phyloP scores from a whole-genome alignment of 805 yeast species.

The Groenewaldozyma salmanticensis region DNA sequence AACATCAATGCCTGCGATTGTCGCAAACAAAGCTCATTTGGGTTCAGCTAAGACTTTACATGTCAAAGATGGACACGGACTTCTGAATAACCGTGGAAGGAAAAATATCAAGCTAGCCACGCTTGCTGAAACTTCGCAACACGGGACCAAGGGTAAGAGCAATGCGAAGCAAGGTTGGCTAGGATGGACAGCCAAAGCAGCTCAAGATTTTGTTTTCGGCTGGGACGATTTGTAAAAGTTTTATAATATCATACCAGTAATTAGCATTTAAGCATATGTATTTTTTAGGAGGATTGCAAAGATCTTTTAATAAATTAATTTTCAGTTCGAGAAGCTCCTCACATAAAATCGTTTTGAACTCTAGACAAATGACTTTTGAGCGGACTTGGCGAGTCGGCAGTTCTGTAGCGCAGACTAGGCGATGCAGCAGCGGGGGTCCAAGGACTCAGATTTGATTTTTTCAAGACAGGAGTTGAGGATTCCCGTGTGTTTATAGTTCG shows the following conservation, averaged over 20 bases:
- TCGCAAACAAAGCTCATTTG: background rate
- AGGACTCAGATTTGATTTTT: slow-evolving; percentile 6
- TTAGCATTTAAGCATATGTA: background rate
- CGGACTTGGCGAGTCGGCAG: background rate
- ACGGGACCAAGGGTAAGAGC: background rate
- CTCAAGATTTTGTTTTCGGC: slow-evolving; percentile 44
- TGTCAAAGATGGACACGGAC: background rate
- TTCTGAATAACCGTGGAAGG: background rate
- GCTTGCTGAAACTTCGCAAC: background rate
- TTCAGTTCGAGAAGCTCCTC: no score
- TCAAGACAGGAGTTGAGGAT: slow-evolving; percentile 4
- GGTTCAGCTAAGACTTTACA: background rate
- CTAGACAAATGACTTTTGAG: background rate
- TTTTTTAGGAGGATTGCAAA: background rate
- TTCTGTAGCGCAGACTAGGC: background rate
- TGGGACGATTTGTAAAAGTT: slow-evolving; percentile 35
- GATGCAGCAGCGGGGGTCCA: slow-evolving; percentile 8
- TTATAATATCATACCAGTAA: background rate
- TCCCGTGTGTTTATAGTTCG: slow-evolving; percentile 16
- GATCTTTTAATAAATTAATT: no score
- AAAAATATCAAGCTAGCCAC: no score
- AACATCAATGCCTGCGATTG: slow-evolving; percentile 15
- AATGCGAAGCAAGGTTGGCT: slow-evolving; percentile 20
- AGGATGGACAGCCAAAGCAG: slow-evolving; percentile 23
- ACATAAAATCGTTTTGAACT: no score